These are phyloP conservation scores for Dendrobium nobile DNA, from an alignment of 106 monocot genomes.

Conservation along the genomic window DNA sequence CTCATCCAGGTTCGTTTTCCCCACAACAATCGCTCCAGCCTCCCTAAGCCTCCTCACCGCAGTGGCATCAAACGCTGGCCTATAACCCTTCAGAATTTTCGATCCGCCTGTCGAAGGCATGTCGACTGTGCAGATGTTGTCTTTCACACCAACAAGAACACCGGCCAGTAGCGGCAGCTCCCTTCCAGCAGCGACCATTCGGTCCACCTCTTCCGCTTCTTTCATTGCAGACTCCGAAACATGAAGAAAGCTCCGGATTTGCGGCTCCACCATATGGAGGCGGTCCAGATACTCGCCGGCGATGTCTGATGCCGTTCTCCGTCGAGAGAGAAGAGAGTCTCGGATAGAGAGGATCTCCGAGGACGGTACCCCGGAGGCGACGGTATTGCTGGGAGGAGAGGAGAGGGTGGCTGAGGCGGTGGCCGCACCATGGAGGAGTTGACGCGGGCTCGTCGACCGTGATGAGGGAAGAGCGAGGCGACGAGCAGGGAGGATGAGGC, in stretches of 20 bases:
- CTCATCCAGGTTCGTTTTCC: conserved; percentile 97
- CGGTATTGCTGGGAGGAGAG: conserved; percentile 13
- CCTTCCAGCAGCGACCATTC: conserved; percentile 46
- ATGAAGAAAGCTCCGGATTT: conserved; percentile 68
- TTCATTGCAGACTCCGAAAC: conserved; percentile 41
- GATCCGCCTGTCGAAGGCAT: conserved; percentile 96
- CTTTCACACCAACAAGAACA: conserved; percentile 82
- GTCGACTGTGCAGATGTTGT: conserved; percentile 83
- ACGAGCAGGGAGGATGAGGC: conserved; percentile 35
- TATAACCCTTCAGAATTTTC: conserved; percentile 70
- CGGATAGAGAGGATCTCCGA: conserved; percentile 68
- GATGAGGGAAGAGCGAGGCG: conserved; percentile 16
- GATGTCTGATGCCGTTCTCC: conserved; percentile 30
- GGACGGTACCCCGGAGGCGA: not conserved
- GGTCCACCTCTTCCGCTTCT: conserved; percentile 69
- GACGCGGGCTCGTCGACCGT: not conserved
- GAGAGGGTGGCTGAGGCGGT: conserved; percentile 15
- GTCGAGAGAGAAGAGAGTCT: conserved; percentile 60
- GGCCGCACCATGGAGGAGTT: not conserved
- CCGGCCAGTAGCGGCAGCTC: conserved; percentile 69
- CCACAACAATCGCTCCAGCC: conserved; percentile 72
- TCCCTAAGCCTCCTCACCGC: conserved; percentile 58
- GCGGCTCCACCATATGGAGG: conserved; percentile 56
- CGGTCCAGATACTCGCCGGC: conserved; percentile 45
- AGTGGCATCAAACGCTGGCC: conserved; percentile 86